These are phyloP conservation scores for Geotrichum citri-aurantii DNA, from an alignment of 1,139 yeast genomes.

Conservation along the genomic window DNA sequence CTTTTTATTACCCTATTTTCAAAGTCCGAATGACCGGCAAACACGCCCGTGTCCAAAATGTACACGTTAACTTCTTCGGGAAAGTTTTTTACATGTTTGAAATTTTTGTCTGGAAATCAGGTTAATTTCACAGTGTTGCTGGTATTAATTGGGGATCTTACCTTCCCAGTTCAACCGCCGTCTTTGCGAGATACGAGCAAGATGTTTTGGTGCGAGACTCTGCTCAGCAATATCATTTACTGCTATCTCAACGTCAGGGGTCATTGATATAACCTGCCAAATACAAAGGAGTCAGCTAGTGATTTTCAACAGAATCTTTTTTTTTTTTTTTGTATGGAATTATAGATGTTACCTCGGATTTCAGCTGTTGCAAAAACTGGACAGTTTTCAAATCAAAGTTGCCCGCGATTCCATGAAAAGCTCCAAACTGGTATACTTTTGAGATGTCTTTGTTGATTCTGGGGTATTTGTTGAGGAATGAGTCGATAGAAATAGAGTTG, in stretches of 20 bases:
- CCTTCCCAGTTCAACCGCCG: constrained; percentile 36
- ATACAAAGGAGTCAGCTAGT: background rate
- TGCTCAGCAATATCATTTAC: constrained; percentile 35
- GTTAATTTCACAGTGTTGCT: constrained; percentile 4
- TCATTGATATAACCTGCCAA: constrained; percentile 14
- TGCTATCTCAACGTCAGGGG: constrained; percentile 13
- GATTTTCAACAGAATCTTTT: background rate
- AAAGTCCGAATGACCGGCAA: constrained; percentile 55
- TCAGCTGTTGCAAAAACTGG: constrained; percentile 19
- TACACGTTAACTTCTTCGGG: constrained; percentile 56
- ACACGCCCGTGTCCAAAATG: constrained; percentile 75
- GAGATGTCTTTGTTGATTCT: constrained; percentile 23
- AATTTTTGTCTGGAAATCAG: constrained; percentile 20
- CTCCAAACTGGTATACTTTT: constrained; percentile 29
- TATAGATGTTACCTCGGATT: constrained; percentile 8
- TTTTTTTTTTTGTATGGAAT: too few species aligned
- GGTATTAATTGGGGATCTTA: constrained; percentile 1
- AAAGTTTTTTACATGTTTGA: constrained; percentile 33
- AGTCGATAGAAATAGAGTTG: constrained; percentile 21
- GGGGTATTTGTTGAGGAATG: constrained; percentile 28
- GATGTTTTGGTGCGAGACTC: constrained; percentile 60
- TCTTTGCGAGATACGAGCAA: constrained; percentile 58
- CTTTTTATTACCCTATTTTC: constrained; percentile 58
- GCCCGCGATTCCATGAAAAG: constrained; percentile 30
- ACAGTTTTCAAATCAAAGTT: constrained; percentile 26